Conservation (phyloP, 2,329 filamentous ascomycete genomes). For the Epichloe gansuensis region DNA sequence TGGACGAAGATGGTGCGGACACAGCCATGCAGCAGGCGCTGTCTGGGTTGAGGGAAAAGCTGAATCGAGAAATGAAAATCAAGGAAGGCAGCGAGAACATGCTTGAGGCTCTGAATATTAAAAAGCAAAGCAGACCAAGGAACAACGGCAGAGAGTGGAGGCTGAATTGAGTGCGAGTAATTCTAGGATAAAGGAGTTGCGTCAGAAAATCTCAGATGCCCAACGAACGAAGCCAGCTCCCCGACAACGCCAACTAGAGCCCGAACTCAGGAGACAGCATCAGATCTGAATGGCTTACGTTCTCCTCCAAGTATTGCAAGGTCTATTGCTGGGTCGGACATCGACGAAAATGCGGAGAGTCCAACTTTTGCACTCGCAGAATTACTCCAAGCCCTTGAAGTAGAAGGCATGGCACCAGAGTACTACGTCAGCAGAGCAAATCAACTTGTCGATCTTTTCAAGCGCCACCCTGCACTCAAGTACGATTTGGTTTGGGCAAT, state of each 20-base stretch:
- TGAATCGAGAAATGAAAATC: conserved; percentile 95
- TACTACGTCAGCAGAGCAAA: conserved; percentile 94
- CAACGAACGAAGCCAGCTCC: conserved; percentile 37
- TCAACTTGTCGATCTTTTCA: conserved; percentile 90
- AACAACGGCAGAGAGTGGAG: conserved; percentile 67
- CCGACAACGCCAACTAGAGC: conserved; percentile 40
- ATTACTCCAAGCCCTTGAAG: conserved; percentile 78
- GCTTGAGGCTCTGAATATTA: conserved; percentile 84
- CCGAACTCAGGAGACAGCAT: conserved; percentile 34
- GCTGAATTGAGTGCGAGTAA: conserved; percentile 86
- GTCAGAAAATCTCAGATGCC: conserved; percentile 46
- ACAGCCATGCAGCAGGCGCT: conserved; percentile 59
- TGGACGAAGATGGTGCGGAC: conserved; percentile 49
- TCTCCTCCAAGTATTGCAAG: conserved; percentile 46
- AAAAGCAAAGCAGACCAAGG: conserved; percentile 90
- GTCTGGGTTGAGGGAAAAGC: conserved; percentile 63
- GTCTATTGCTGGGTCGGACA: conserved; percentile 46
- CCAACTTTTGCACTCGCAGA: conserved; percentile 87
- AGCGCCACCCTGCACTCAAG: conserved; percentile 81
- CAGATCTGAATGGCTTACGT: conserved; percentile 35
- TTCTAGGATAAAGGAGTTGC: conserved; percentile 50
- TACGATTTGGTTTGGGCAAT: conserved; percentile 95
- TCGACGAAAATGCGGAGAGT: conserved; percentile 64
- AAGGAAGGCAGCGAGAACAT: conserved; percentile 97
- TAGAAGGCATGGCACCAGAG: conserved; percentile 77